Conservation (phyloP, 805 yeast species). For the Saturnispora quitensis region DNA sequence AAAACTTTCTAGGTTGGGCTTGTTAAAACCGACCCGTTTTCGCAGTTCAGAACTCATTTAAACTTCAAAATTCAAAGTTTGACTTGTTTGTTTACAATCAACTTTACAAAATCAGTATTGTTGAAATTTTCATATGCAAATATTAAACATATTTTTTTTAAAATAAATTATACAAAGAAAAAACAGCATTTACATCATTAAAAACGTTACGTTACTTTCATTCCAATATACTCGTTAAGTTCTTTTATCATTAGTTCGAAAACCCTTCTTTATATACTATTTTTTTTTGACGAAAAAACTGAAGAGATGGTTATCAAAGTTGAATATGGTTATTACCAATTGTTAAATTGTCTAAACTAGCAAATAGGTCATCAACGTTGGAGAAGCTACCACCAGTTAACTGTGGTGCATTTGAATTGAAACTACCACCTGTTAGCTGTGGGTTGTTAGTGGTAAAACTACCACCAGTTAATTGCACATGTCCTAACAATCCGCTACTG, state of each 20-base stretch:
- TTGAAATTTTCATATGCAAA: neutral
- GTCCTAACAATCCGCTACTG: neutral
- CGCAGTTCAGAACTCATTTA: neutral
- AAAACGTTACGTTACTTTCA: neutral
- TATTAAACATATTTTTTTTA: neutral
- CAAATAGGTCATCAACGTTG: constrained; percentile 8
- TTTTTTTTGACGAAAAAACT: neutral
- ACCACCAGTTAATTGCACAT: constrained; percentile 7
- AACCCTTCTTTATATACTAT: neutral
- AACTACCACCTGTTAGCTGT: constrained; percentile 6
- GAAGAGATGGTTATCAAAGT: neutral
- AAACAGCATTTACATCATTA: neutral
- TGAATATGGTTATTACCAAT: constrained; percentile 7
- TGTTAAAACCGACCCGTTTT: neutral
- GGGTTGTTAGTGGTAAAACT: constrained; percentile 3
- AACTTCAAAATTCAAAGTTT: neutral
- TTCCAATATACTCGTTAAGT: neutral
- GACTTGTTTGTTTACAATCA: neutral
- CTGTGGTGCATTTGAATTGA: constrained; percentile 5
- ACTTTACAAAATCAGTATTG: neutral
- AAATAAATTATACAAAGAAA: neutral
- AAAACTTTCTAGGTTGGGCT: neutral
- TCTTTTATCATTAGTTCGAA: neutral
- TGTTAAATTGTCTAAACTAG: constrained; percentile 7
- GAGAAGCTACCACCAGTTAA: constrained; percentile 8